Percentiles rank a stretch among this genome's conserved stretches.
phyloP scores from a whole-genome alignment of 2,329 filamentous ascomycete genomes.

The Trichoderma koningii region DNA sequence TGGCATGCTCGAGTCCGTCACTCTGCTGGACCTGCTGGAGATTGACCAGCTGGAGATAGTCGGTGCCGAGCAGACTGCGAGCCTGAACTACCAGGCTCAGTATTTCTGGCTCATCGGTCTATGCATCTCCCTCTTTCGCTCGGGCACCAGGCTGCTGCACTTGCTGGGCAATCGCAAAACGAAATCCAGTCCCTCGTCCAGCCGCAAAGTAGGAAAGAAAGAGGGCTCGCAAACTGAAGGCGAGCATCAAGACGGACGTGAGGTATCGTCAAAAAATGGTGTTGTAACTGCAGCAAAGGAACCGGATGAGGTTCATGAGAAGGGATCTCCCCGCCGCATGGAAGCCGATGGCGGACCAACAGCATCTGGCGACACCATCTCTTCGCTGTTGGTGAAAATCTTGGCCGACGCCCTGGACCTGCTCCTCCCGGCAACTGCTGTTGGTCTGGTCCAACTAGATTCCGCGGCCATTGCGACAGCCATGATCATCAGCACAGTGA shows the following conservation, averaged over 20 bases:
- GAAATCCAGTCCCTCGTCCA: constrained; percentile 39
- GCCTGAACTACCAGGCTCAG: constrained; percentile 61
- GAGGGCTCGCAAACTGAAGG: constrained; percentile 27
- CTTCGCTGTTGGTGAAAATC: constrained; percentile 49
- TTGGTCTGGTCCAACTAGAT: constrained; percentile 61
- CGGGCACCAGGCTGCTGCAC: constrained; percentile 46
- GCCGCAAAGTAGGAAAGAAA: constrained; percentile 31
- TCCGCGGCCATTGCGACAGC: constrained; percentile 56
- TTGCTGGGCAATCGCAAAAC: constrained; percentile 40
- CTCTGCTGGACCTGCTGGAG: constrained; percentile 56
- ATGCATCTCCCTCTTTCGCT: constrained; percentile 50
- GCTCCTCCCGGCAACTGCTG: constrained; percentile 58
- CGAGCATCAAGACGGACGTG: constrained; percentile 28
- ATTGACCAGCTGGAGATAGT: constrained; percentile 54
- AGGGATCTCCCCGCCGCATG: constrained; percentile 34
- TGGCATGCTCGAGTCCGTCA: constrained; percentile 65
- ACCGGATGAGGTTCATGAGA: constrained; percentile 35
- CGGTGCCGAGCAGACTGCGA: constrained; percentile 49
- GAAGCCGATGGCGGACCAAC: constrained; percentile 38
- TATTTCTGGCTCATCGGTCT: constrained; percentile 71
- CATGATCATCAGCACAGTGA: constrained; percentile 44
- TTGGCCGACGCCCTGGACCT: constrained; percentile 63
- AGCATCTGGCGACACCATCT: constrained; percentile 37
- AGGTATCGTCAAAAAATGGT: neutral
- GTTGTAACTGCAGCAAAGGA: constrained; percentile 37